Evolutionary conservation across 192 early-diverging fungal genomes (phyloP), one percentile per base, ranked within the genome.

Genomic region (Diversispora epigaea): DNA sequence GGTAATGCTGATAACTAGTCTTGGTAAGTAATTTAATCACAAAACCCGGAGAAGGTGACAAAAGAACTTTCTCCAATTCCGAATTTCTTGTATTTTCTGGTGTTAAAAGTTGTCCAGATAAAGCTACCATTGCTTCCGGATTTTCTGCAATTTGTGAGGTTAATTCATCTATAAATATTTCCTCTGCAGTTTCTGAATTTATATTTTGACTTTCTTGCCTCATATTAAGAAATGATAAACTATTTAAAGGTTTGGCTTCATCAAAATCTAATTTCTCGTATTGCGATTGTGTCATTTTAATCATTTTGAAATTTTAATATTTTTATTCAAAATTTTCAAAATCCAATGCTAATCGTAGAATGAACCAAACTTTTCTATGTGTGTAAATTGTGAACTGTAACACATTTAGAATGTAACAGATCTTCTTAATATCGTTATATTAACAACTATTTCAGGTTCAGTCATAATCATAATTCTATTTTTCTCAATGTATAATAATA

Each of bases 1-100:
- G 76, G 66, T 80, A 87, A 12, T 75, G 60, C 4, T 77, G 60
- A 0, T 78, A 72, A 41, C 80, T 68, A 50, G 39, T 69, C 22
- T 80, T 80, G 5, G 78, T 79, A 5, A 17, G 43, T 1, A 82
- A 85, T 66, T 89, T 82, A 5, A 89, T 57, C 10, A 89, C 88
- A 54, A 89, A 86, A 39, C 88, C 88, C 5, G 88, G 79, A 15
- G 80, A 55, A 19, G 88, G 88, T 2, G 77, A 68, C 54, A 89
- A 64, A 60, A 82, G 80, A 12, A 71, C 40, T 10, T 3, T 57
- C 19, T 71, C 39, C 15, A 40, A 43, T 9, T 67, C 65, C 0
- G 43, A 9, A 19, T 17, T 22, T n/a, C n/a, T 17, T 21, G 43
- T n/a, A 7, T 11, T 45, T 6, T 12, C 25, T 5, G 22, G 12